Conservation (phyloP, 805 yeast species). For the Kodamaea restingae region DNA sequence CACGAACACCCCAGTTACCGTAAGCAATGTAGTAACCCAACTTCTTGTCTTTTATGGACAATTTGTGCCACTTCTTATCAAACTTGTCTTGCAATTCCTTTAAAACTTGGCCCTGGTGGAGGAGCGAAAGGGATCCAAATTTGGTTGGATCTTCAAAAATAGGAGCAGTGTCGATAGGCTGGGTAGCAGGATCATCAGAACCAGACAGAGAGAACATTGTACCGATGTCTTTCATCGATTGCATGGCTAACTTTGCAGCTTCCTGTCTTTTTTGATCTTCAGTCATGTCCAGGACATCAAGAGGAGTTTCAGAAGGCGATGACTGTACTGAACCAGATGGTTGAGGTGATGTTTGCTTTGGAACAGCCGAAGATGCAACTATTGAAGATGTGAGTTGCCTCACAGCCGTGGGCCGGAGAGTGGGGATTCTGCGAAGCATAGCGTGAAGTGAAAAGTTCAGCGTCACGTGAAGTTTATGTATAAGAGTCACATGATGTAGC, state of each 20-base stretch:
- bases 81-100: conserved; percentile 48
- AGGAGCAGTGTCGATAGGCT: conserved; percentile 45
- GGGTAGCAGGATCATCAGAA: conserved; percentile 33
- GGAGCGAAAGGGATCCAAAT: conserved; percentile 32
- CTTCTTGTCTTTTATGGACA: conserved; percentile 48
- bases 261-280: conserved; percentile 16
- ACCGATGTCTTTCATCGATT: conserved; percentile 39
- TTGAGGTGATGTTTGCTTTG: too few species aligned
- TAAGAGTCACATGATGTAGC: not conserved
- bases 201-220: conserved; percentile 29
- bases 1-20: conserved; percentile 71
- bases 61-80: conserved; percentile 53
- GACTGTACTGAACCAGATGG: too few species aligned
- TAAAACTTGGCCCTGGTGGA: conserved; percentile 56
- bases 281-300: conserved; percentile 1
- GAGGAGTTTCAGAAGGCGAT: not conserved
- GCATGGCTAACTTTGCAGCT: conserved; percentile 38
- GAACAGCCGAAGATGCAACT: too few species aligned
- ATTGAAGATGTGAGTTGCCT: not conserved
- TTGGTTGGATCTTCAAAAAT: conserved; percentile 36
- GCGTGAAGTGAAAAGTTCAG: too few species aligned
- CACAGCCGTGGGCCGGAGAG: too few species aligned
- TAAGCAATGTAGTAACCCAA: conserved; percentile 60
- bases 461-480: too few species aligned
- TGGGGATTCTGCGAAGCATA: too few species aligned